Percentiles rank a stretch among this genome's conserved stretches.
Conservation (phyloP, 2,329 filamentous ascomycete genomes). For the Xylaria sp. region DNA sequence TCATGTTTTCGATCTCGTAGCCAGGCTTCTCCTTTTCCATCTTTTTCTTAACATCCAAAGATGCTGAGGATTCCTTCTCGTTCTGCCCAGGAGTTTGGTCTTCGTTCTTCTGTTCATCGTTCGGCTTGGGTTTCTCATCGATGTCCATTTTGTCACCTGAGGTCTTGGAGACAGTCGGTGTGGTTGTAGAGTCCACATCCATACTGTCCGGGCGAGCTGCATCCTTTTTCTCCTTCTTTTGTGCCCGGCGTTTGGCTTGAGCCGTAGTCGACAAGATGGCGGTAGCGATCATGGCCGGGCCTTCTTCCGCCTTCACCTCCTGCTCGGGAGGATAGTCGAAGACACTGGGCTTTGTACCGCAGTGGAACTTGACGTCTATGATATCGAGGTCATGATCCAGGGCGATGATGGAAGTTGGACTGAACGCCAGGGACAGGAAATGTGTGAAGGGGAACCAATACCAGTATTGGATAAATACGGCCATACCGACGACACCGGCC, state of each 20-base stretch:
- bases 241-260: conserved; percentile 89
- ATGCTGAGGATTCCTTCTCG: conserved; percentile 51
- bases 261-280: conserved; percentile 95
- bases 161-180: conserved; percentile 59
- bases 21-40: conserved; percentile 93
- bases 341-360: conserved; percentile 85
- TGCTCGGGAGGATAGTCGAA: conserved; percentile 98
- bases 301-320: conserved; percentile 90
- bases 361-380: conserved; percentile 91
- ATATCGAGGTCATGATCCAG: conserved; percentile 92
- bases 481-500: conserved; percentile 96
- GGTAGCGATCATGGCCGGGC: conserved; percentile 87
- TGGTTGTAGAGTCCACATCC: conserved; percentile 80
- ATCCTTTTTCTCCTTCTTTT: conserved; percentile 70
- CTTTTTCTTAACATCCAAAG: conserved; percentile 74
- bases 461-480: conserved; percentile 98
- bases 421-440: conserved; percentile 92
- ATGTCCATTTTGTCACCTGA: conserved; percentile 82
- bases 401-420: conserved; percentile 92
- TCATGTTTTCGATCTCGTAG: conserved; percentile 96
- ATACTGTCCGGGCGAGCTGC: conserved; percentile 88
- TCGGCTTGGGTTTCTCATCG: conserved; percentile 55
- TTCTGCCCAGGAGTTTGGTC: conserved; percentile 42
- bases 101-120: conserved; percentile 52
- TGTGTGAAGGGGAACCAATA: conserved; percentile 99